Conservation (phyloP, 257 asterid species). For the Knoxia roxburghii region DNA sequence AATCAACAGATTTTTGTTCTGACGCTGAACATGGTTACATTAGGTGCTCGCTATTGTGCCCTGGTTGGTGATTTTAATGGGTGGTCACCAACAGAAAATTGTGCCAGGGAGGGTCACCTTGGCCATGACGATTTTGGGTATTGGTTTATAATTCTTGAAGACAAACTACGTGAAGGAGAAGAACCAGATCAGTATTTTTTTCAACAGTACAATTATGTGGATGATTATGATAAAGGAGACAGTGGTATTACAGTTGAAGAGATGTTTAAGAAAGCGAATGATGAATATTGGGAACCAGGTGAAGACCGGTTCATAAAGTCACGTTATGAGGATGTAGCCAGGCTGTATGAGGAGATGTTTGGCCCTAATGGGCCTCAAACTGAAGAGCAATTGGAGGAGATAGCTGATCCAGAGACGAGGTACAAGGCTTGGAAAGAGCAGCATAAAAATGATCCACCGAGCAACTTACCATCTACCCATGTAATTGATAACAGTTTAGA, state of each 20-base stretch:
- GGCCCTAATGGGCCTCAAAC: constrained; percentile 99
- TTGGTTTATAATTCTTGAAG: constrained; percentile 92
- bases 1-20: constrained; percentile 3
- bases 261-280: constrained; percentile 64
- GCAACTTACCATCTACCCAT: constrained; percentile 78
- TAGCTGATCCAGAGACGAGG: constrained; percentile 77
- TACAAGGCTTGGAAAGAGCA: constrained; percentile 90
- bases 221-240: constrained; percentile 91
- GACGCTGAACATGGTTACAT: constrained; percentile 22
- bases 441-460: constrained; percentile 84
- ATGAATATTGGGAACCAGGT: constrained; percentile 98
- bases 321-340: constrained; percentile 70
- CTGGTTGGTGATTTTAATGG: constrained; percentile 79
- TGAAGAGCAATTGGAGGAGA: constrained; percentile 86
- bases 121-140: constrained; percentile 97
- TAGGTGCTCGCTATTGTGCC: constrained; percentile 98
- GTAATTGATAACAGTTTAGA: constrained; percentile 74
- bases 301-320: constrained; percentile 77
- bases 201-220: constrained; percentile 82
- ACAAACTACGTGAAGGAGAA: constrained; percentile 80
- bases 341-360: constrained; percentile 85
- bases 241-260: constrained; percentile 71
- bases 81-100: constrained; percentile 89
- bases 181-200: constrained; percentile 80
- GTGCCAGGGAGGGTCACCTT: constrained; percentile 85